phyloP scores from a whole-genome alignment of 1,284 basidiomycete species.

The Papiliotrema nemorosa region DNA sequence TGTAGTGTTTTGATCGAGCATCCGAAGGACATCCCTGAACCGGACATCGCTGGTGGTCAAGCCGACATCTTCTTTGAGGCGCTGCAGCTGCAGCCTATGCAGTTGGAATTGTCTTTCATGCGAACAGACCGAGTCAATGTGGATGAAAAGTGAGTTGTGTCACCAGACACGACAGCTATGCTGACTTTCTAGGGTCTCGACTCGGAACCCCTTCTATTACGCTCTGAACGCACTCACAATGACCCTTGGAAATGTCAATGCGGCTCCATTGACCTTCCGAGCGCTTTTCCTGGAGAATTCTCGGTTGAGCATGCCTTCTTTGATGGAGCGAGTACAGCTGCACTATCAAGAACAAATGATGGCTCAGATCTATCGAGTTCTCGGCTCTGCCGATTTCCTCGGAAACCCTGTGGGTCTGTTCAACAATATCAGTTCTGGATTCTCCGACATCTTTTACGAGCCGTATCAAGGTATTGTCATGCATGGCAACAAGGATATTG shows the following conservation, averaged over 20 bases:
- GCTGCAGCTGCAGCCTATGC: conserved; percentile 93
- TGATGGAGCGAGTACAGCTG: conserved; percentile 79
- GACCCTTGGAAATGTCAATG: conserved; percentile 96
- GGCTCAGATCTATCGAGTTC: conserved; percentile 89
- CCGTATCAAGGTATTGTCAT: conserved; percentile 96
- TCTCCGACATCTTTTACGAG: conserved; percentile 98
- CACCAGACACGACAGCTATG: conserved; percentile 48
- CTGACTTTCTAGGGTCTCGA: conserved; percentile 52
- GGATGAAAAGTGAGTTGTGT: conserved; percentile 73
- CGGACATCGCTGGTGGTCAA: conserved; percentile 61
- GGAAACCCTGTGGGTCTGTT: conserved; percentile 86
- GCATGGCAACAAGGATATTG: conserved; percentile 93
- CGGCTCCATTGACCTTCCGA: conserved; percentile 93
- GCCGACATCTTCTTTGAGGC: conserved; percentile 93
- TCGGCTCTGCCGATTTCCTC: conserved; percentile 92
- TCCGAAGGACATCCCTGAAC: conserved; percentile 75
- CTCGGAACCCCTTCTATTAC: conserved; percentile 88
- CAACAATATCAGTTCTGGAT: conserved; percentile 98
- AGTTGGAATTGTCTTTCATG: conserved; percentile 93
- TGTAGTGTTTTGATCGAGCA: conserved; percentile 71
- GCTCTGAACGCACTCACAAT: conserved; percentile 93
- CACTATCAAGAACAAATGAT: conserved; percentile 95
- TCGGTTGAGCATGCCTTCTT: conserved; percentile 76
- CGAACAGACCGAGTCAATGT: conserved; percentile 88
- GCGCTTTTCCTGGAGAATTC: conserved; percentile 94